These are phyloP conservation scores for Xerophyta viscosa DNA, from an alignment of 106 monocot genomes.

Conservation along the genomic window DNA sequence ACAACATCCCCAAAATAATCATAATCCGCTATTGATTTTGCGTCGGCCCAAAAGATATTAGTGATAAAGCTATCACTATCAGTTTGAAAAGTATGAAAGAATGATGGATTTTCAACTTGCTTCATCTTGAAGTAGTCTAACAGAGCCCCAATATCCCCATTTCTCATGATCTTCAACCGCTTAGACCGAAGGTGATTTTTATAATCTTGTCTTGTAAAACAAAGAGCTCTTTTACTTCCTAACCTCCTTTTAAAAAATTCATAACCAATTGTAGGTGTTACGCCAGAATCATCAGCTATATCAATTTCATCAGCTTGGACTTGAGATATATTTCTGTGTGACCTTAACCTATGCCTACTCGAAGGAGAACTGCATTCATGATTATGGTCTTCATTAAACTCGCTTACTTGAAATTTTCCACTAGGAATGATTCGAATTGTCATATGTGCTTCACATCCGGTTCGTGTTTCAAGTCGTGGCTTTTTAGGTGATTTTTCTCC, in stretches of 20 bases:
- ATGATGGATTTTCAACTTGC: conserved; percentile 55
- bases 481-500: conserved; percentile 52
- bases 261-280: conserved; percentile 1
- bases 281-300: conserved; percentile 7
- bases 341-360: conserved; percentile 19
- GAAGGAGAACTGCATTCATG: conserved; percentile 33
- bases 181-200: conserved; percentile 24
- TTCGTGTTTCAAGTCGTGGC: conserved; percentile 53
- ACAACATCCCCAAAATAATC: conserved; percentile 63
- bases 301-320: conserved; percentile 17
- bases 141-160: conserved; percentile 50
- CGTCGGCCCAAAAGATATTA: conserved; percentile 70
- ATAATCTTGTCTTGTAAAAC: conserved; percentile 3
- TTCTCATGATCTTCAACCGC: conserved; percentile 19
- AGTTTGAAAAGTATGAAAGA: conserved; percentile 48
- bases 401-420: conserved; percentile 55
- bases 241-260: conserved; percentile 11
- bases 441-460: conserved; percentile 70
- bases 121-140: conserved; percentile 58
- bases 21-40: conserved; percentile 54
- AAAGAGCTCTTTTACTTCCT: neutral
- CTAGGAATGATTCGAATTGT: conserved; percentile 28
- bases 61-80: conserved; percentile 43
- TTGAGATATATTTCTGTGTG: conserved; percentile 13
- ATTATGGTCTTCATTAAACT: conserved; percentile 60